phyloP scores from a whole-genome alignment of 2,329 filamentous ascomycete species.

The Cordyceps farinosa region DNA sequence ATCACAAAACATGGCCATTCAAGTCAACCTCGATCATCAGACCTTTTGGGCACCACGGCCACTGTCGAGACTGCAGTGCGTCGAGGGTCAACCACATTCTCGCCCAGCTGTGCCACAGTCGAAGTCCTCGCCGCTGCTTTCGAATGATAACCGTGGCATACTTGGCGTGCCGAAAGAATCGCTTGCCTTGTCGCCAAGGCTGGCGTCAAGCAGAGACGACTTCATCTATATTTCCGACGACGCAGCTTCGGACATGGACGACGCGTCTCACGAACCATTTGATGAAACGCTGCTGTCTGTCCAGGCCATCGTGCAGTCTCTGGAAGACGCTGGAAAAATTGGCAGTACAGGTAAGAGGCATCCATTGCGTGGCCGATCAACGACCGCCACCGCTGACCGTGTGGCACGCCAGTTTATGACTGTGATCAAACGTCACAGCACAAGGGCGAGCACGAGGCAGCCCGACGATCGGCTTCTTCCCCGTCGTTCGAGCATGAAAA shows the following conservation, averaged over 20 bases:
- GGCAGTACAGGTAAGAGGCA: not conserved
- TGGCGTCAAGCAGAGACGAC: conserved; percentile 2
- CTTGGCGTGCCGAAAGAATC: not conserved
- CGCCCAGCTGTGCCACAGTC: not conserved
- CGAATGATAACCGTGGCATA: not conserved
- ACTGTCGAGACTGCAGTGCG: not conserved
- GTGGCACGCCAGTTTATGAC: not conserved
- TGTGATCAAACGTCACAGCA: not conserved
- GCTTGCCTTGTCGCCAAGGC: not conserved
- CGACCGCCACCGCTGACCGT: not conserved
- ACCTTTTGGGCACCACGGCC: conserved; percentile 4
- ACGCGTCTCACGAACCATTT: not conserved
- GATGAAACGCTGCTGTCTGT: not conserved
- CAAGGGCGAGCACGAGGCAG: not conserved
- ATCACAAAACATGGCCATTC: not conserved
- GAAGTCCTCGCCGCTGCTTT: not conserved
- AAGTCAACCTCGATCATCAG: conserved; percentile 12
- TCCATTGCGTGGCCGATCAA: not conserved
- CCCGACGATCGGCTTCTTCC: not conserved
- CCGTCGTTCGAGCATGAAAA: not conserved
- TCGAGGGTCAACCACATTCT: not conserved
- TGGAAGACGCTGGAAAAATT: conserved; percentile 2
- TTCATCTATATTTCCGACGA: conserved; percentile 12
- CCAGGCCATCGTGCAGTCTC: conserved; percentile 7
- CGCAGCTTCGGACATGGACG: not conserved